Base-by-base conservation (phyloP, 2,329 filamentous ascomycete species). In the Colletotrichum karsti region DNA sequence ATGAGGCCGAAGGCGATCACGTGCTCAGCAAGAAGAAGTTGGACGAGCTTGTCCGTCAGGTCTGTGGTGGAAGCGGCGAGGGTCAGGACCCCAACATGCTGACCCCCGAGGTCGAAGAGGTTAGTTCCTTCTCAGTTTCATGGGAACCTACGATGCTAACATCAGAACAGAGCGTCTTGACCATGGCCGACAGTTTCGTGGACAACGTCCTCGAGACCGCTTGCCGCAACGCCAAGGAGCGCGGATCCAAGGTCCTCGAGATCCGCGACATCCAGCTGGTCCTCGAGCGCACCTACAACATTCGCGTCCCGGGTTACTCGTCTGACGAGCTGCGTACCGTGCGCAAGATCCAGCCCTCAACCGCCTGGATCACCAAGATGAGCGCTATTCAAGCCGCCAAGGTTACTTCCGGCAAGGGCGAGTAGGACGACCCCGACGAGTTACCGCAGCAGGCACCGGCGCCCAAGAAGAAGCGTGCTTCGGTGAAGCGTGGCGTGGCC, bases 11-110 rank as follows among this genome's bases (percentile, higher is more conserved):
- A 76, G 94, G 94, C 26, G 94, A 98, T 74, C 91, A 95, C 46
- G 92, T 99, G 1, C 85, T 99, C n/a, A 97, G 92, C 82, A 98
- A 98, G 88, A 97, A 97, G 83, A 98, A 97, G 82, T 87, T 99
- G 42, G 95, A 99, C 76, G 95, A 98, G 77, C 87, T 99, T 39
- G 95, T 98, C 8, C 90, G 95, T 56, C 95, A 98, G 80, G 94
- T 98, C 67, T 97, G 94, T 37, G 95, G 95, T 60, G 92, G 92
- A 9, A 91, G 90, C 26, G 88, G 89, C 1, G 91, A 93, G 69
- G 85, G 88, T n/a, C 87, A 89, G 53, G 92, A 93, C 71, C 90
- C 90, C 69, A 93, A 95, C 76, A 88, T 91, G 39, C 83, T 98
- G 72, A 93, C 93, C 28, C 93, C 96, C 1, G 96, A 98, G 73